Conservation (phyloP, 257 asterid genomes). For the Gentiana macrophylla region DNA sequence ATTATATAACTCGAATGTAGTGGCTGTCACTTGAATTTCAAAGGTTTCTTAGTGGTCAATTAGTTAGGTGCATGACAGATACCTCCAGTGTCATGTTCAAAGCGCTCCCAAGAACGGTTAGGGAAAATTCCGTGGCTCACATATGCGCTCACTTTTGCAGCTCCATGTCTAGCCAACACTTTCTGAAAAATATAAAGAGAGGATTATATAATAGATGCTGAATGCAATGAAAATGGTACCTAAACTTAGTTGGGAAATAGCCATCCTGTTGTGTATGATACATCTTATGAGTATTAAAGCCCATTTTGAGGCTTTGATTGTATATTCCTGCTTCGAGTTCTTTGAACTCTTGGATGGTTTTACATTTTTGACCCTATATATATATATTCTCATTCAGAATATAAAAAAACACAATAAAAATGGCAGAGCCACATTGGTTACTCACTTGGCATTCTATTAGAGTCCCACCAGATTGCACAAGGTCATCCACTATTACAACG, state of each 20-base stretch:
- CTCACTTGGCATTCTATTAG: slow-evolving; percentile 81
- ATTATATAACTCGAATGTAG: no score
- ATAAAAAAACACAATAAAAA: neutral
- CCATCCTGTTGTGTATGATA: no score
- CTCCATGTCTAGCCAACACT: slow-evolving; percentile 94
- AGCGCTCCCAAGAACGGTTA: slow-evolving; percentile 84
- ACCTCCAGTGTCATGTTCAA: slow-evolving; percentile 76
- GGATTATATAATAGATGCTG: neutral
- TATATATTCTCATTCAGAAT: no score
- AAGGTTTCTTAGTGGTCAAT: neutral
- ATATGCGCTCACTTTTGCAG: slow-evolving; percentile 75
- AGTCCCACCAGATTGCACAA: slow-evolving; percentile 97
- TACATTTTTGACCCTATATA: neutral
- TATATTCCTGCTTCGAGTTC: no score
- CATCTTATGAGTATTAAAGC: no score
- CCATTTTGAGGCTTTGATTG: no score
- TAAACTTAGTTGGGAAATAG: no score
- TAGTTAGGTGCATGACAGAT: neutral
- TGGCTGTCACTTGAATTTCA: no score
- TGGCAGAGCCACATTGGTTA: slow-evolving; percentile 5
- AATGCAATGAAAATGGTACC: no score
- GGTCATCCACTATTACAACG: slow-evolving; percentile 96
- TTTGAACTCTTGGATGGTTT: neutral
- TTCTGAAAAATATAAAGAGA: slow-evolving; percentile 33
- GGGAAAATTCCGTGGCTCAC: slow-evolving; percentile 97